phyloP scores from a whole-genome alignment of 495 filamentous ascomycete species.

The Lasiosphaeria ovina region DNA sequence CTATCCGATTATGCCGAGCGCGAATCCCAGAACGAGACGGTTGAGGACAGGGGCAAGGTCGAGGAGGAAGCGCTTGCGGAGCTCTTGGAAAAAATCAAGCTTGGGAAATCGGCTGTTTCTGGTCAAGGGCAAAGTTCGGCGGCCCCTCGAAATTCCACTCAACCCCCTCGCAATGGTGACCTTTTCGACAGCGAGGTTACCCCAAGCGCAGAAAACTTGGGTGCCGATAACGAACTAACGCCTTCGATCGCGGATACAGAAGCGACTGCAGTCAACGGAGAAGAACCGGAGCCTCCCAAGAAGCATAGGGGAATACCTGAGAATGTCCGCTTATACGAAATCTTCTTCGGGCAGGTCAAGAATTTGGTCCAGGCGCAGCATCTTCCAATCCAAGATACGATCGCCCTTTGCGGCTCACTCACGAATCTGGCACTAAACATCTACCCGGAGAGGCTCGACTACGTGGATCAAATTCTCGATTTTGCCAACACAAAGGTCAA shows the following conservation, averaged over 20 bases:
- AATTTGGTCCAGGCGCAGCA: constrained; percentile 87
- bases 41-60: constrained; percentile 66
- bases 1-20: constrained; percentile 88
- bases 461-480: constrained; percentile 88
- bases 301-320: constrained; percentile 72
- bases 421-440: constrained; percentile 92
- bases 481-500: constrained; percentile 86
- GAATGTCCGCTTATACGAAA: constrained; percentile 89
- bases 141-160: constrained; percentile 15
- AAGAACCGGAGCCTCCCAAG: constrained; percentile 40
- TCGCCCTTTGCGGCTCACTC: constrained; percentile 86
- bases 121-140: constrained; percentile 20
- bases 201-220: constrained; percentile 20
- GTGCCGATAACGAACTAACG: constrained; percentile 36
- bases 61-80: constrained; percentile 81
- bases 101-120: constrained; percentile 59
- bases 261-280: constrained; percentile 37
- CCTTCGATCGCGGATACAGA: constrained; percentile 45
- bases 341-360: constrained; percentile 95
- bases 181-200: constrained; percentile 18
- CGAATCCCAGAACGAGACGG: constrained; percentile 70
- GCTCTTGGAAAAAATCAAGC: constrained; percentile 72
- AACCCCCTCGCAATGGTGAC: constrained; percentile 18
- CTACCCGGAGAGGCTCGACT: constrained; percentile 88
- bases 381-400: constrained; percentile 90